Conservation (phyloP, 1,284 basidiomycete species). For the Bondarzewia mesenterica region DNA sequence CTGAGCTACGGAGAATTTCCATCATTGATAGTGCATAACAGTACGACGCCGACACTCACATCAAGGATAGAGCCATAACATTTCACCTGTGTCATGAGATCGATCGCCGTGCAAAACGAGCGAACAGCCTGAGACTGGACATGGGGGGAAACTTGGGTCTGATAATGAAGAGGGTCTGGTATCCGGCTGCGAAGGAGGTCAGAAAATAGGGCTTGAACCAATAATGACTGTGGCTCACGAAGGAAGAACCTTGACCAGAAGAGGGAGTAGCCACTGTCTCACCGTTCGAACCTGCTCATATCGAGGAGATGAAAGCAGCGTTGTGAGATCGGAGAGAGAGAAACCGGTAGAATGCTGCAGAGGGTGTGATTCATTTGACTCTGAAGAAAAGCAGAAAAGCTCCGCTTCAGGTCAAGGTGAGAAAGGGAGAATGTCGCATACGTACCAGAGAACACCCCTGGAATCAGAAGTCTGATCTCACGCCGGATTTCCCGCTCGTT, state of each 20-base stretch:
- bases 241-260: conserved; percentile 43
- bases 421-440: background rate
- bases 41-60: conserved; percentile 28
- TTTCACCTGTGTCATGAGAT: conserved; percentile 51
- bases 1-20: conserved; percentile 39
- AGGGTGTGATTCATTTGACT: conserved; percentile 21
- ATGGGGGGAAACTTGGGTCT: conserved; percentile 8
- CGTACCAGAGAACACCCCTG: conserved; percentile 60
- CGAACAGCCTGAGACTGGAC: conserved; percentile 26
- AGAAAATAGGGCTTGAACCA: background rate
- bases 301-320: conserved; percentile 43
- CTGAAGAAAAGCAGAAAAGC: background rate
- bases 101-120: conserved; percentile 48
- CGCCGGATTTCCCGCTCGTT: conserved; percentile 61
- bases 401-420: background rate
- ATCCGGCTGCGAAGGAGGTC: background rate
- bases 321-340: conserved; percentile 35
- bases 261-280: conserved; percentile 61
- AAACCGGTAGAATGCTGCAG: conserved; percentile 27
- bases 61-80: conserved; percentile 64
- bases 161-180: conserved; percentile 5
- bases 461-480: conserved; percentile 56
- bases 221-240: conserved; percentile 27
- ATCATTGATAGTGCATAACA: background rate
- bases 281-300: conserved; percentile 66